These are phyloP conservation scores for Avena insularis DNA, from an alignment of 176 grass and related monocot species.

Conservation along the genomic window DNA sequence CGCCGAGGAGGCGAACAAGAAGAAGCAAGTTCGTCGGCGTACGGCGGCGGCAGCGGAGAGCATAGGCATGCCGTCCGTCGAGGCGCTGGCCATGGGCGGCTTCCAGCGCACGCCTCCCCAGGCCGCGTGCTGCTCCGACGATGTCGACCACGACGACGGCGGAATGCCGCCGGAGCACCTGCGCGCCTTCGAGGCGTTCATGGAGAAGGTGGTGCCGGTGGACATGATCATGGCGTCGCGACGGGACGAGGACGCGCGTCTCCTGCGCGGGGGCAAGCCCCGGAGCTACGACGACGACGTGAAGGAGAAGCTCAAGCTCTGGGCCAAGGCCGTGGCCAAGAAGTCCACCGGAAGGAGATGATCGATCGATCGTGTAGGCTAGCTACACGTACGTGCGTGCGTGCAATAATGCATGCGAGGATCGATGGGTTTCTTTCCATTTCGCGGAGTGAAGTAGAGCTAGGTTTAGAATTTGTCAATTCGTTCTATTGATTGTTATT, in stretches of 20 bases:
- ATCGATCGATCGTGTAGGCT: neutral
- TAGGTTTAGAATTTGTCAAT: neutral
- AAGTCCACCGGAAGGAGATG: neutral
- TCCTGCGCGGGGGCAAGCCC: constrained; percentile 17
- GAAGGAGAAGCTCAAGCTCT: constrained; percentile 66
- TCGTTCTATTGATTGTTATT: neutral
- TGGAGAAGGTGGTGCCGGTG: constrained; percentile 50
- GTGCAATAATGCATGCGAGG: neutral
- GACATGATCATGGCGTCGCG: constrained; percentile 44
- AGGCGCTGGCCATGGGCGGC: constrained; percentile 50
- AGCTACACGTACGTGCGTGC: neutral
- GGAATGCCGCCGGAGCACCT: constrained; percentile 44
- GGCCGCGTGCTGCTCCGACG: neutral
- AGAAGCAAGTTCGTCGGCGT: neutral
- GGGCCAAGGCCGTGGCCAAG: constrained; percentile 52
- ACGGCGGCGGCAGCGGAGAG: neutral
- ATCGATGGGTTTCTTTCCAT: neutral
- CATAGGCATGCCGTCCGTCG: constrained; percentile 39
- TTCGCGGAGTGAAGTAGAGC: neutral
- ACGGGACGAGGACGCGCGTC: constrained; percentile 26
- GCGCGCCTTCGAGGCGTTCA: constrained; percentile 51
- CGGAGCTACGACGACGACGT: constrained; percentile 34
- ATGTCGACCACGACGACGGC: neutral
- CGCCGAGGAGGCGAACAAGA: neutral
- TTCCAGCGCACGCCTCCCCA: neutral